Base-by-base conservation (phyloP, 352 stramenopile species). In the Stramenopiles sp. region DNA sequence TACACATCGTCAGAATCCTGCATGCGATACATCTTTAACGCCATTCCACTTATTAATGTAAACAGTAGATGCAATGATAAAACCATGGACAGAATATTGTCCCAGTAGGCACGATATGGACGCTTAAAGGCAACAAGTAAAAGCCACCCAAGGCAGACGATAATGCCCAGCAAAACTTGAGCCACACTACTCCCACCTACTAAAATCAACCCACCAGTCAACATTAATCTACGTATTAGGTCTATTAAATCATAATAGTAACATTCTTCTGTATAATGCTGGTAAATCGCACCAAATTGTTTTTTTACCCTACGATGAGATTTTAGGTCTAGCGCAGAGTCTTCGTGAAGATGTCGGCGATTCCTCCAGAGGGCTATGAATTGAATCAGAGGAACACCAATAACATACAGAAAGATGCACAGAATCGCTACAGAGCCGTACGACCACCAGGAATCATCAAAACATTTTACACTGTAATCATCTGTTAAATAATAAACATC, bases 121-220 rank as follows among this genome's bases (percentile, higher is more conserved):
- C 20, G 27, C 27, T 69, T 69, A 69, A 7, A 4, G 4, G 65
- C 65, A 31, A 76, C 65, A 13, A 76, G 4, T 13, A 13, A 13
- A 7, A 69, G 27, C 13, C 65, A 13, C 13, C 4, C 65, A 76
- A 31, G 4, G 13, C 30, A 76, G 7, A 76, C 13, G 4, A 76
- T 13, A 13, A 76, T 76, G 4, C 65, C 65, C 31, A 76, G 13
- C 4, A 76, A 33, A 4, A 33, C 4, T 13, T 76, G 65, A 7
- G 4, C 65, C 4, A 76, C 31, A 31, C 30, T 33, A 13, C 13
- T 7, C 4, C 13, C 13, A 13, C 65, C 31, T 20, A 76, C 13
- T 13, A 76, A 33, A 33, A 76, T 76, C 65, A 76, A 33, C 65
- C 65, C 65, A 13, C 65, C 65, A 13, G 65, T 76, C 65, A 76